Base-by-base conservation (phyloP, 139 green algal genomes). In the Picochlorum sp. region DNA sequence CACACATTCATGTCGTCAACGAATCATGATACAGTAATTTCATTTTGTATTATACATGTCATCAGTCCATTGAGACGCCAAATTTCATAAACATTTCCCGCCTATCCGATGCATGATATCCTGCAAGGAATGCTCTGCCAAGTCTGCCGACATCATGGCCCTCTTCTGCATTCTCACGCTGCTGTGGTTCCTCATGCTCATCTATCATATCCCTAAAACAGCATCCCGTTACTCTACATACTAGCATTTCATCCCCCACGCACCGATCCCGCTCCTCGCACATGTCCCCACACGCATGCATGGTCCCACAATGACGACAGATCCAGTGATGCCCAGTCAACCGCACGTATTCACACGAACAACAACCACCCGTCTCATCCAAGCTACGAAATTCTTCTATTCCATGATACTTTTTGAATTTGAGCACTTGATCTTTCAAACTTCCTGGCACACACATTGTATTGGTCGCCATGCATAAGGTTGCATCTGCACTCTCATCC, bases 41-140 rank as follows among this genome's bases (percentile, higher is more conserved):
- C 15, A 59, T 34, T 9, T 59, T 34, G 18, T 59, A 20, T 59
- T 34, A 23, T 28, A 23, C 13, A 34, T 31, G 15, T 52, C 13
- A 59, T 52, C 13, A 59, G 0, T 65, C 20, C 58, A 65, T 59
- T 7, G n/a, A 28, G 7, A 65, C 23, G 14, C 60, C 60, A 57
- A 66, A 66, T 45, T 55, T 66, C 5, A 24, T 41, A 14, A 30
- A 21, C 60, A 66, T 56, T 16, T 66, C 60, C 0, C 57, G 18
- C n/a, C 30, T 9, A 44, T 57, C 31, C 14, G 23, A 16, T 14
- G 60, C 60, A 47, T 69, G 21, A 66, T 65, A 62, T 21, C 69
- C 69, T 2, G 62, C 69, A 11, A 62, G 30, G 49, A 76, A 76
- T 2, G 70, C 70, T 23, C 70, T 55, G 10, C 70, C 70, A n/a